Conservation (phyloP, 139 green algal species). For the Chlorella sp. region DNA sequence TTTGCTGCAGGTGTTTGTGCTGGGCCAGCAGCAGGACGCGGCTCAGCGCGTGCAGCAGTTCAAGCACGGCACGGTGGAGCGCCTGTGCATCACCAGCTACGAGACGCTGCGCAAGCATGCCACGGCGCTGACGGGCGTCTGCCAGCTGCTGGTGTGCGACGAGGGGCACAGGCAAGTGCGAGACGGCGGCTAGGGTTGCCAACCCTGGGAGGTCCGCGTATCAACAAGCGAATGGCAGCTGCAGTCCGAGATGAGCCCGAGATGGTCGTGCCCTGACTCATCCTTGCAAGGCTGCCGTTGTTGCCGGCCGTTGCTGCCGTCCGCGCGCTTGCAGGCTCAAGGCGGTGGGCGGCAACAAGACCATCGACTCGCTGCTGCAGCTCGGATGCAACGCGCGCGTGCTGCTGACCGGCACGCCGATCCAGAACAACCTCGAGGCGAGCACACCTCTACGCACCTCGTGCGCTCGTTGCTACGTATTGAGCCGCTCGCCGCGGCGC, state of each 20-base stretch:
- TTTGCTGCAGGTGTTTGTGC: slow-evolving; percentile 4
- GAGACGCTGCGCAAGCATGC: slow-evolving; percentile 43
- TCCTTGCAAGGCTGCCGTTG: too few species aligned
- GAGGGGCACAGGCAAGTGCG: slow-evolving; percentile 14
- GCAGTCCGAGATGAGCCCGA: too few species aligned
- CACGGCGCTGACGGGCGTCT: slow-evolving; percentile 33
- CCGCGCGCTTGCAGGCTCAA: slow-evolving; percentile 68
- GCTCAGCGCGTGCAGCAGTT: neutral
- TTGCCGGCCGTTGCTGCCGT: neutral
- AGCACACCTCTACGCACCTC: too few species aligned
- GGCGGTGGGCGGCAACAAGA: slow-evolving; percentile 72
- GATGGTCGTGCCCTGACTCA: too few species aligned
- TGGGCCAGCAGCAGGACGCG: neutral
- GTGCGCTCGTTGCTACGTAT: too few species aligned
- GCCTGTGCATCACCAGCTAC: slow-evolving; percentile 27
- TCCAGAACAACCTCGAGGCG: slow-evolving; percentile 78
- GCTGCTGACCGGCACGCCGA: slow-evolving; percentile 65
- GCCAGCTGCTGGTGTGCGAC: slow-evolving; percentile 47
- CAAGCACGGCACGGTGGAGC: slow-evolving; percentile 7
- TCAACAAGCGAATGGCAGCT: too few species aligned
- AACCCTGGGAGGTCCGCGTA: too few species aligned
- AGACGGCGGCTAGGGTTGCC: too few species aligned
- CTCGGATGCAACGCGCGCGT: slow-evolving; percentile 62
- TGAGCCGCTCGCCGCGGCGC: too few species aligned
- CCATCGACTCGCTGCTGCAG: slow-evolving; percentile 57